Evolutionary conservation across 108 stramenopile genomes (phyloP).

Genomic region (Aurantiochytrium sp.): DNA sequence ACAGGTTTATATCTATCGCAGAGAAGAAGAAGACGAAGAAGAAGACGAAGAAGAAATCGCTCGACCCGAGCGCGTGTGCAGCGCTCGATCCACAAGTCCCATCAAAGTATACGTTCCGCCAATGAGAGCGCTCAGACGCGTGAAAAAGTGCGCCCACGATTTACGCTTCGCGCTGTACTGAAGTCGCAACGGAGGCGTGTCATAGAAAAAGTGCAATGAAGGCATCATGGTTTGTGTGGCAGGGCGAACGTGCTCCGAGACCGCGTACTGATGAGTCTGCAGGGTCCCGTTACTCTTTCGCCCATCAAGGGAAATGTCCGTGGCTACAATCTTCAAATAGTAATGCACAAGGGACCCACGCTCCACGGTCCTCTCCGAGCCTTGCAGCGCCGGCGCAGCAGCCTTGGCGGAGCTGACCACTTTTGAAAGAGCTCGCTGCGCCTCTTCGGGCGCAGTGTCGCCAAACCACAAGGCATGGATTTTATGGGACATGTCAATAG

Average conservation of each 20-base stretch:
- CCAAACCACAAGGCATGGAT: neutral
- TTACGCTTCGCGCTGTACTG: neutral
- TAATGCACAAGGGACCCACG: neutral
- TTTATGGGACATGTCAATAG: neutral
- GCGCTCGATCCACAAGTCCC: neutral
- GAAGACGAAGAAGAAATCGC: too few relatives aligned
- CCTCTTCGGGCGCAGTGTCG: neutral
- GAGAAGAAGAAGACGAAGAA: too few relatives aligned
- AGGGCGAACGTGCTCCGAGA: neutral
- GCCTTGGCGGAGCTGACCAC: neutral
- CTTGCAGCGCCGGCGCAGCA: neutral
- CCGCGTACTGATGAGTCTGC: neutral
- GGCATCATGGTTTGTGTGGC: neutral
- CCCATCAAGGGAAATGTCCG: neutral
- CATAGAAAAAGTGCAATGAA: neutral
- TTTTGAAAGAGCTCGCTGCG: neutral
- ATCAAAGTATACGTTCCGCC: neutral
- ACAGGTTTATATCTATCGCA: too few relatives aligned
- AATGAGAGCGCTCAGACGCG: neutral
- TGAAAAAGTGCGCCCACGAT: neutral
- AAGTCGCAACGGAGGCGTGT: conserved; percentile 1
- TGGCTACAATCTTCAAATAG: neutral
- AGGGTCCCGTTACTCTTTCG: neutral
- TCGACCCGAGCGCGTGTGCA: neutral
- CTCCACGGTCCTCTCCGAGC: neutral